These are phyloP conservation scores for Tolypocladium guangdongense DNA, from an alignment of 2,329 filamentous ascomycete genomes.

Conservation along the genomic window DNA sequence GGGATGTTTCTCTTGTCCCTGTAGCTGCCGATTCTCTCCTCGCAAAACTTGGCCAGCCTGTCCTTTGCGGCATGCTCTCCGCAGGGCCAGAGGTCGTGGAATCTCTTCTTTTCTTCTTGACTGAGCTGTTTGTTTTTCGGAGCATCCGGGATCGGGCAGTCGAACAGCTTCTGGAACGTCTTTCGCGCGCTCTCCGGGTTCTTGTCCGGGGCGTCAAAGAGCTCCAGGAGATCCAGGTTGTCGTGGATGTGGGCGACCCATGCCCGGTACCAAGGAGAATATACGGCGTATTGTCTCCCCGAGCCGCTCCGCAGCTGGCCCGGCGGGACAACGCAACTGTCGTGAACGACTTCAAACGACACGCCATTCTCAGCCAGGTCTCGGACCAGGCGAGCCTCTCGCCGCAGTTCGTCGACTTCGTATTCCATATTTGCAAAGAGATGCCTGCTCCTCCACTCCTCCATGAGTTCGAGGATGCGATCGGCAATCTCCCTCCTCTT, in stretches of 20 bases:
- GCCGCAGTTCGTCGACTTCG: constrained; percentile 77
- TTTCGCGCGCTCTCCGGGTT: constrained; percentile 24
- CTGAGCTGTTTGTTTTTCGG: constrained; percentile 53
- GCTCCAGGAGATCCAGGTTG: constrained; percentile 55
- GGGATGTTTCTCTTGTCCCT: constrained; percentile 56
- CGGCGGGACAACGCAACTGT: constrained; percentile 73
- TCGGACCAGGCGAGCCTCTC: constrained; percentile 58
- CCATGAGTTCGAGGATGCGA: constrained; percentile 53
- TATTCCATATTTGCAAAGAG: constrained; percentile 81
- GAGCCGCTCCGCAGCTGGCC: constrained; percentile 54
- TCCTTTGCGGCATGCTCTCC: constrained; percentile 62
- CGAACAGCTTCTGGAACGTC: constrained; percentile 46
- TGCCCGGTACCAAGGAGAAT: constrained; percentile 67
- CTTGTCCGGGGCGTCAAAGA: constrained; percentile 37
- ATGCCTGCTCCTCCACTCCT: constrained; percentile 63
- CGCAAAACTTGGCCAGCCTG: constrained; percentile 56
- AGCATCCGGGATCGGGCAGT: constrained; percentile 45
- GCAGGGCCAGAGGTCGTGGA: constrained; percentile 56
- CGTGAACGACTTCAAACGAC: constrained; percentile 61
- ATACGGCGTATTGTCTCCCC: constrained; percentile 76
- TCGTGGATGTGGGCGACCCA: constrained; percentile 67
- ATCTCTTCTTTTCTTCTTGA: constrained; percentile 45
- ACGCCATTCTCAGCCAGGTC: constrained; percentile 52
- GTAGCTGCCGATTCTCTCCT: constrained; percentile 52
- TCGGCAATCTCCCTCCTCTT: constrained; percentile 50